Base-by-base conservation (phyloP, 139 green algal genomes). In the Zygnema circumcarinatum region DNA sequence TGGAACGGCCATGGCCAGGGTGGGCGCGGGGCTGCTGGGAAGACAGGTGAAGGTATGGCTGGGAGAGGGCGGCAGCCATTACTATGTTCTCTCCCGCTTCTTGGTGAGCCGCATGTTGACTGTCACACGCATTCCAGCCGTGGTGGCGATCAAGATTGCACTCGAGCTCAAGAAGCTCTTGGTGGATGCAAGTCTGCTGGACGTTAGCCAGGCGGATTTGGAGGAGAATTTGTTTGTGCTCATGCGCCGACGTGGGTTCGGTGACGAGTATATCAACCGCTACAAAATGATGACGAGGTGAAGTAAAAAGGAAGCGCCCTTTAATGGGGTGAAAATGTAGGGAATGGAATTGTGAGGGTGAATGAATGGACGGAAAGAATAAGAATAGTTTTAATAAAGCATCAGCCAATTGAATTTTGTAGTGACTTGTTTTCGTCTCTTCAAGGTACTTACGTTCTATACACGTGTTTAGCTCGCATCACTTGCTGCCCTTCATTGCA, bases 41-140 rank as follows among this genome's bases (percentile, higher is more conserved):
- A 25, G 29, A 38, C 80, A 86, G 54, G 80, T 86, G 52, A 38
- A 40, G 36, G 80, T 86, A 3, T 86, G 80, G 80, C 80, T 86
- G 80, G 80, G 80, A 29, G 52, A 86, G 25, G 67, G 67, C 38
- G 21, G 29, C 2, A 62, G 94, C 73, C 96, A 98, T 85, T 98
- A 97, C 87, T 98, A 98, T 86, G 93, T 98, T 2, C 92, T 98
- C 2, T 98, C 96, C 0, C 92, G 96, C 16, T 98, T 97, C 89
- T 93, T 98, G 1, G 93, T 98, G 35, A 93, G 86, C 83, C 92
- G 96, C 21, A 98, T 96, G 93, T 93, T 98, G 0, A 98, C 96
- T 0, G 94, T 98, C 32, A 97, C 95, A 31, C 86, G 81, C 41
- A 92, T 92, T 29, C 87, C 89, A 1, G 54, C 69, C 39, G 87